Base-by-base conservation (phyloP, 148 eudicot genomes). In the Simmondsia chinensis region DNA sequence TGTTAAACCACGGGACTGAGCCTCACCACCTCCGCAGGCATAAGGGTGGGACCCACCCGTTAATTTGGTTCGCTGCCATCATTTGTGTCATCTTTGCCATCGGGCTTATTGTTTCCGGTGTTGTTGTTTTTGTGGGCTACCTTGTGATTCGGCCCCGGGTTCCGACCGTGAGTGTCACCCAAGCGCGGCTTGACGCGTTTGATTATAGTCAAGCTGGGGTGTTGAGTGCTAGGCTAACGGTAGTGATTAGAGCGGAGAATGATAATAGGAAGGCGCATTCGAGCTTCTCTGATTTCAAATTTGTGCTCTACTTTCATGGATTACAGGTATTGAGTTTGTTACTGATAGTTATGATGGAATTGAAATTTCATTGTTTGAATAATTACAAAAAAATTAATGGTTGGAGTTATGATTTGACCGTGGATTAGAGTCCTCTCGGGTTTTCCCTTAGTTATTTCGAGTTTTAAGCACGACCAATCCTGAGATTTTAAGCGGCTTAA, bases 11-110 rank as follows among this genome's bases (percentile, higher is more conserved):
- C n/a, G n/a, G n/a, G n/a, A n/a, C n/a, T n/a, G n/a, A n/a, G n/a
- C n/a, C n/a, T n/a, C n/a, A 22, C 18, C 20, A 8, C 35, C 22
- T 9, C 33, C 48, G 20, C 33, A 39, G 53, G 66, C 54, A 39
- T n/a, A n/a, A n/a, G n/a, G n/a, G n/a, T n/a, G n/a, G 54, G 20
- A 87, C 96, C 16, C 73, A 65, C 58, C 59, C 73, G 0, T 39
- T 79, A 4, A 72, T 76, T 24, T 87, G 96, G 94, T 57, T 54
- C 14, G 53, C 57, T 0, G 94, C 94, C 43, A 39, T 79, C 14
- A 46, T 87, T 19, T 87, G 96, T 63, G 61, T 82, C 23, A 17
- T 82, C 7, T 1, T 80, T 3, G 64, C 88, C 2, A 14, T 72
- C 8, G 50, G 57, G 0, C 70, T 79, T 15, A 79, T 87, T 15